Base-by-base conservation (phyloP, 1,284 basidiomycete genomes). In the Boletus semigastroideus region DNA sequence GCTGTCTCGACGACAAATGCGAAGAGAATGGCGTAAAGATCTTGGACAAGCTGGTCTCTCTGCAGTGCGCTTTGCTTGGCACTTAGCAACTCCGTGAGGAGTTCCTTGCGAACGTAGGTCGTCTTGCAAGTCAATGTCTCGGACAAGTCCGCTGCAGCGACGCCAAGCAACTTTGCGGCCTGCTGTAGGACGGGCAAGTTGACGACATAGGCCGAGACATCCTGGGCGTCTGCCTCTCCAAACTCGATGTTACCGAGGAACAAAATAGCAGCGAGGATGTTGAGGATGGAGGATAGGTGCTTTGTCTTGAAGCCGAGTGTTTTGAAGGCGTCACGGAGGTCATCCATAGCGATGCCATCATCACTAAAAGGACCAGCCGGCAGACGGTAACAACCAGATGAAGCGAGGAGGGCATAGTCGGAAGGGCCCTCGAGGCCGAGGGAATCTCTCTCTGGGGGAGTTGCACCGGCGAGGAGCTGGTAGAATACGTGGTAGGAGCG, bases 401-500 rank as follows among this genome's bases (percentile, higher is more conserved):
- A 89, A 0, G 90, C 84, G 5, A 97, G 79, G 2, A 96, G 80
- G 1, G 83, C 78, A 63, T 96, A 97, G 54, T 90, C 88, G 5
- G 90, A 89, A 1, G 86, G 82, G 57, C 94, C 94, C 63, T 94
- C 90, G 36, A 97, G 75, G 47, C 78, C 79, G 58, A 88, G 81
- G 19, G 73, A 66, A 62, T 94, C 88, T 22, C 92, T 80, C 67
- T 97, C 92, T 30, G 83, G 72, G 11, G 84, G 78, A 2, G 84
- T 88, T 14, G 92, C 89, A 19, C 94, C 93, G 13, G 92, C 89
- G n/a, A 96, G 77, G 55, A 94, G 80, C 71, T 98, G 92, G 75
- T 98, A 95, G 71, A 99, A 96, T 36, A 95, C 81, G 68, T 98
- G 94, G 73, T 90, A 98, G 20, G 91, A 87, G 17, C 95, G 86